Evolutionary conservation across 2,329 filamentous ascomycete genomes (phyloP), one percentile per base, ranked within the genome.

Genomic region (Rutstroemia sp.): DNA sequence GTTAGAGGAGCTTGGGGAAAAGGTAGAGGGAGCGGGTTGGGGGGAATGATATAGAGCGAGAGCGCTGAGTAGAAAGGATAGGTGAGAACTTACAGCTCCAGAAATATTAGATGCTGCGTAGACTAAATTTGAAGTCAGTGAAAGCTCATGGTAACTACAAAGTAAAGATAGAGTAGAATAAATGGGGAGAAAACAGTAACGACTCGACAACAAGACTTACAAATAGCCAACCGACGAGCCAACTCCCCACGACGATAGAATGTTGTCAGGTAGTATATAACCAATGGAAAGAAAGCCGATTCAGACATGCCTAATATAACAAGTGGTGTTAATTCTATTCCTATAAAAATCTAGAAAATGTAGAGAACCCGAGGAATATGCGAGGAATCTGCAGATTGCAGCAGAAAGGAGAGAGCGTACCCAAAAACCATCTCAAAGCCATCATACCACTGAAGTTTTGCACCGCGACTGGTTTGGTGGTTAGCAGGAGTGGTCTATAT

Each of bases 221-320:
- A 90, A 57, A 89, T 73, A 38, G 86, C 86, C 1, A 89, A 74
- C 3, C 87, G 80, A 8, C 86, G 76, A 5, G 86, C 86, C 3
- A 90, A 77, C 67, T 90, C 87, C 34, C 81, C 82, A 54, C 87
- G 79, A 16, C 84, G 80, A 68, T 90, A 90, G 69, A 89, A 89
- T 2, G 77, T 81, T 1, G 79, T 82, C 51, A 79, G 72, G 60
- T 77, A 77, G 60, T 76, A 76, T 57, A 77, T 76, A 25, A 88
- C 84, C 4, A 87, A 71, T 0, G 86, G 85, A 65, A 88, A 88
- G 71, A 88, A 88, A 2, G 80, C 85, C 1, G 77, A 76, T 65
- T 89, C 85, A 0, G 82, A 75, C 75, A 84, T 84, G 54, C 66
- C 64, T 64, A 25, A 23, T 23, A 23, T 23, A 23, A 23, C 23